Evolutionary conservation across 164 flowering plant genomes (phyloP), one percentile per base, ranked within the genome.

Genomic region (Nelumbo lutea): DNA sequence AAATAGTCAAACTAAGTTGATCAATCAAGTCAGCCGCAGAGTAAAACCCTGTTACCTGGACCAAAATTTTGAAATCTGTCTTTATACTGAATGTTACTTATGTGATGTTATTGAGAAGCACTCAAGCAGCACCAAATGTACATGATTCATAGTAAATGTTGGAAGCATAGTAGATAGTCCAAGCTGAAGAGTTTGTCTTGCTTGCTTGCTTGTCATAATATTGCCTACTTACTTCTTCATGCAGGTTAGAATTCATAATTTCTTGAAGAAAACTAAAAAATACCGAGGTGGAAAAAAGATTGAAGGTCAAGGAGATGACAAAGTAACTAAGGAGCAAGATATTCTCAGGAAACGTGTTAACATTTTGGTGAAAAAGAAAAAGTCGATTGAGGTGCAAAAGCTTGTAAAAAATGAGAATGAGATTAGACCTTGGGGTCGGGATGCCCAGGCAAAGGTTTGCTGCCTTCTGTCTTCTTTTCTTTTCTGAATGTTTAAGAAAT

Each of bases 361-460:
- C 67, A 79, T 71, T 68, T 82, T 91, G 78, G 79, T 94, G 51
- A 85, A 68, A 77, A 85, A 80, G 79, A 84, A 82, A 73, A 88
- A 73, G 72, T 67, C 81, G 14, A 43, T 61, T 47, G 87, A 91
- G 75, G 90, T 80, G n/a, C 85, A 83, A 71, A 85, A 77, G 83
- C 70, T 90, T 63, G 79, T 90, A 78, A 82, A 79, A 76, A 77
- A 68, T 73, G 88, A 85, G 79, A 85, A 85, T 39, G 71, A 63
- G 58, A 55, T 71, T 38, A 75, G 72, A 75, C 69, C 90, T 42
- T 91, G 97, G 98, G 81, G 87, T 66, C 84, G 88, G 53, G 92
- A 82, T 78, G 78, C 83, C 51, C 93, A 84, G 73, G 96, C 93
- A 53, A 91, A 94, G 97, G 98, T 94, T 77, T 75, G 82, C 72